A percentile compares a stretch with the other conserved stretches of the same genome.
Conservation (phyloP, 192 early-diverging fungal species). For the Thamnidium elegans region DNA sequence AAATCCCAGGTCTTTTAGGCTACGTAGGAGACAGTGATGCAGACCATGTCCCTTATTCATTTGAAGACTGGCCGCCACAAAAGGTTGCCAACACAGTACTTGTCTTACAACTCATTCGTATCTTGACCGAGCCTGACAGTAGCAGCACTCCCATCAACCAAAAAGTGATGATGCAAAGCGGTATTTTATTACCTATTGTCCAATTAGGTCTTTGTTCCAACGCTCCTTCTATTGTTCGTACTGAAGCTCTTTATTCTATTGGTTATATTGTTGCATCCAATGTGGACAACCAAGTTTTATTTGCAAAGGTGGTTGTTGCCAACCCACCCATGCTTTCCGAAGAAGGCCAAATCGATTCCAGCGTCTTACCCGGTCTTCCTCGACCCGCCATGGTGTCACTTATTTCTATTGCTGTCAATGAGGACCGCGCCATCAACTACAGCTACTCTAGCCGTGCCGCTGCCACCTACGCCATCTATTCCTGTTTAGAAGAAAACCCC, state of each 20-base stretch:
- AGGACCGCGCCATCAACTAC: constrained; percentile 43
- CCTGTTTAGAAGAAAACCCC: constrained; percentile 76
- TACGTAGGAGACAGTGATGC: constrained; percentile 39
- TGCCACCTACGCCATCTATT: constrained; percentile 79
- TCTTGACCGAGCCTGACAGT: constrained; percentile 85
- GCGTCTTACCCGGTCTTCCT: constrained; percentile 46
- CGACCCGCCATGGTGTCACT: constrained; percentile 80
- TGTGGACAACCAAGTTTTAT: constrained; percentile 71
- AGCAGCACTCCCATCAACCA: constrained; percentile 88
- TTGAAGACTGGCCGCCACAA: constrained; percentile 76
- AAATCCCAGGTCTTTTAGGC: constrained; percentile 77
- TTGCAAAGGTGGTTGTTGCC: constrained; percentile 70
- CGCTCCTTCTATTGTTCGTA: constrained; percentile 73
- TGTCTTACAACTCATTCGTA: constrained; percentile 84
- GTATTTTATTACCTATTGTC: constrained; percentile 76
- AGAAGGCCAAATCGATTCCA: constrained; percentile 28
- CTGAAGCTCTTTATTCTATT: constrained; percentile 83
- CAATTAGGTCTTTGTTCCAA: constrained; percentile 73
- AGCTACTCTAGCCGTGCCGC: constrained; percentile 78
- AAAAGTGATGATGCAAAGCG: constrained; percentile 82
- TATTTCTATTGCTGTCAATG: constrained; percentile 72
- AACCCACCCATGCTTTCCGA: constrained; percentile 38
- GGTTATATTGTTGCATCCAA: constrained; percentile 81
- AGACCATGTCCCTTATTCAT: constrained; percentile 38
- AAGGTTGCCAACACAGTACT: constrained; percentile 85